Evolutionary conservation across 768 basidiomycete species (phyloP).

Genomic region (Amanita muscaria): DNA sequence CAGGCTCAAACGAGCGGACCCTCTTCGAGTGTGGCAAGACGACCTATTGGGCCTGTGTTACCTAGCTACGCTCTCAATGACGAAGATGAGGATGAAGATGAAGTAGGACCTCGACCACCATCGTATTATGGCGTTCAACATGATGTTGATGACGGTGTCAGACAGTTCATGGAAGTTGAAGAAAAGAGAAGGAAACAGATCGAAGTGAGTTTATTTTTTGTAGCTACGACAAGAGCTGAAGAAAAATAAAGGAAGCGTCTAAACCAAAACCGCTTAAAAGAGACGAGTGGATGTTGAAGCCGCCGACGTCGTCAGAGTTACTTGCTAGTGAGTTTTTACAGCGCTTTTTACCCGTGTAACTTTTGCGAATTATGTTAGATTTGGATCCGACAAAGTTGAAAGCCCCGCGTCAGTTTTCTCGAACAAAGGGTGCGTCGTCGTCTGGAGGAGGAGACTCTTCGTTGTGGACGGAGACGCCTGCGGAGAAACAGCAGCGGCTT

Average conservation of each 20-base stretch:
- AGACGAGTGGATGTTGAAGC: conserved; percentile 98
- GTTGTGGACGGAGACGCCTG: conserved; percentile 97
- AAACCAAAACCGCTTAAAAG: conserved; percentile 74
- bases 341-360: not conserved
- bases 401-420: conserved; percentile 66
- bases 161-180: conserved; percentile 81
- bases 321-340: conserved; percentile 52
- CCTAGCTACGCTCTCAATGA: conserved; percentile 27
- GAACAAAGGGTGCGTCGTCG: conserved; percentile 29
- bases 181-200: conserved; percentile 62
- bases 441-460: conserved; percentile 45
- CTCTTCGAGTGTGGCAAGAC: conserved; percentile 24
- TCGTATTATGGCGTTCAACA: conserved; percentile 39
- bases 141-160: conserved; percentile 53
- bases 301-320: conserved; percentile 75
- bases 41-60: conserved; percentile 44
- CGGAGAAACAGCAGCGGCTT: conserved; percentile 84
- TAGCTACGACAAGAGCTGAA: not conserved
- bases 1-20: too few species aligned
- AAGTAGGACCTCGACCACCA: conserved; percentile 82
- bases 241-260: conserved; percentile 47
- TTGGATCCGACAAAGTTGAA: conserved; percentile 84
- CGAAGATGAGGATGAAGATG: conserved; percentile 34
- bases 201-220: conserved; percentile 35
- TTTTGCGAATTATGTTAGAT: conserved; percentile 34